These are phyloP conservation scores for Torulaspora gathmanii DNA, from an alignment of 805 yeast species.

Conservation along the genomic window DNA sequence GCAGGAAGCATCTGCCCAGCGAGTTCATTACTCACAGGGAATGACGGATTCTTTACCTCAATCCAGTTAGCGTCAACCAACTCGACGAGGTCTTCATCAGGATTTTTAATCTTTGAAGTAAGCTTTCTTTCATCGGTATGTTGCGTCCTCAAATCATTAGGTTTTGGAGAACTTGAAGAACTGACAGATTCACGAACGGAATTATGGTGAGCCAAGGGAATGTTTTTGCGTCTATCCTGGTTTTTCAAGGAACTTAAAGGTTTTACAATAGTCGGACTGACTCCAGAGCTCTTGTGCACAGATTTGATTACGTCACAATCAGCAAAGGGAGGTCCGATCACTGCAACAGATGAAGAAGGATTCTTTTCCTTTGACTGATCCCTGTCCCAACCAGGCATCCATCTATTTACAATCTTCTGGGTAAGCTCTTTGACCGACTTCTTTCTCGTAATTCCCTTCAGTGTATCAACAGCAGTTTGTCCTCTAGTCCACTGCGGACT, in stretches of 20 bases:
- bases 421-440: conserved; percentile 25
- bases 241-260: conserved; percentile 6
- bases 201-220: conserved; percentile 3
- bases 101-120: not conserved
- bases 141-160: conserved; percentile 4
- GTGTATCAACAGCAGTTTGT: conserved; percentile 25
- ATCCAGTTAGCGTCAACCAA: conserved; percentile 45
- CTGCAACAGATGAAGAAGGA: not conserved
- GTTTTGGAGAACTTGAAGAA: conserved; percentile 14
- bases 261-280: conserved; percentile 16
- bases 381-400: conserved; percentile 20
- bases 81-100: not conserved
- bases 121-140: conserved; percentile 5
- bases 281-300: not conserved
- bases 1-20: conserved; percentile 61
- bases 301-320: not conserved
- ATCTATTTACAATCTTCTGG: conserved; percentile 21
- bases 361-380: conserved; percentile 1
- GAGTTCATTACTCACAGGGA: conserved; percentile 51
- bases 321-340: not conserved
- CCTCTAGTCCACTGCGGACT: conserved; percentile 9
- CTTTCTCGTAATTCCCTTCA: conserved; percentile 26
- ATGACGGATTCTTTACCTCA: conserved; percentile 71
- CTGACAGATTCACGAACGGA: conserved; percentile 13
- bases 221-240: conserved; percentile 1